A percentile compares a stretch with the other conserved stretches of the same genome.
These are phyloP conservation scores for Olyra latifolia DNA, from an alignment of 176 grass and related monocot genomes.

Conservation along the genomic window DNA sequence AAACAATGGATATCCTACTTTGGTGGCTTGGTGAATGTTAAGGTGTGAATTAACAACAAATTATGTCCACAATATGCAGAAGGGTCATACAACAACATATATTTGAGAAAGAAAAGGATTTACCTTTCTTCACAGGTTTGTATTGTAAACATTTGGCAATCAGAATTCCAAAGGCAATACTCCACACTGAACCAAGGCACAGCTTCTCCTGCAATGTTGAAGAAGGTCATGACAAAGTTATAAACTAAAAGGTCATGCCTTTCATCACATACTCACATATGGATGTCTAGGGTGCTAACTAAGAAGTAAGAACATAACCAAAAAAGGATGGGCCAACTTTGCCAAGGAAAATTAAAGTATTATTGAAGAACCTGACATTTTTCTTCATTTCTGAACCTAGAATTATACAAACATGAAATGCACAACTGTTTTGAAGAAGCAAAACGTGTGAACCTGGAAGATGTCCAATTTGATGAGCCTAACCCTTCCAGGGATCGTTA, in stretches of 20 bases:
- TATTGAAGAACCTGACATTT: not conserved
- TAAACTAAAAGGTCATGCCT: not conserved
- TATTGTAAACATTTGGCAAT: conserved; percentile 73
- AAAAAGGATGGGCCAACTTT: conserved; percentile 15
- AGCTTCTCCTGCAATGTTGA: conserved; percentile 52
- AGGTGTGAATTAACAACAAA: conserved; percentile 9
- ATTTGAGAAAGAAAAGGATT: not conserved
- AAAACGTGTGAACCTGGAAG: not conserved
- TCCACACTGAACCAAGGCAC: conserved; percentile 50
- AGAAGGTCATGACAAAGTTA: conserved; percentile 1
- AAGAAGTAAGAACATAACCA: not conserved
- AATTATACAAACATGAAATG: not conserved
- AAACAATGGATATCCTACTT: not conserved
- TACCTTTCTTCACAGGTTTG: conserved; percentile 90
- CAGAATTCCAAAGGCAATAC: conserved; percentile 45
- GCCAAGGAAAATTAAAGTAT: not conserved
- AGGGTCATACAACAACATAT: not conserved
- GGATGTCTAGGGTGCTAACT: not conserved
- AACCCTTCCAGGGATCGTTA: not conserved
- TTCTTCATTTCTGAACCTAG: not conserved
- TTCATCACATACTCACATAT: not conserved
- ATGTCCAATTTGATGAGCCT: not conserved
- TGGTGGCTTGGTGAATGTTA: not conserved
- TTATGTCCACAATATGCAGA: not conserved
- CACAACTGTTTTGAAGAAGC: not conserved